Evolutionary conservation across 441 rosid species (phyloP), one percentile per base, ranked within the genome.

Genomic region (Jatropha podagrica): DNA sequence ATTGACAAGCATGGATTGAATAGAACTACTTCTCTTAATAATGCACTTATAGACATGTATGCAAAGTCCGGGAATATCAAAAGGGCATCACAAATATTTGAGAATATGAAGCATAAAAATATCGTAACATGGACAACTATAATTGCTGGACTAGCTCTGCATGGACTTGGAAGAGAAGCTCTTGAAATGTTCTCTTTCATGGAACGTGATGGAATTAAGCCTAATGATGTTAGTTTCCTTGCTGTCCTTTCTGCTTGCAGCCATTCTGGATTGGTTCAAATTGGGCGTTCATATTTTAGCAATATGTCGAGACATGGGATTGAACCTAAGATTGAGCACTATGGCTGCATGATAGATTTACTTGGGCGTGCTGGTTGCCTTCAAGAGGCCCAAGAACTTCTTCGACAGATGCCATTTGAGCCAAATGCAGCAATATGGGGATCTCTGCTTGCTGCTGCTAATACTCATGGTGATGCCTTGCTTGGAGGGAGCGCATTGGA

Each of bases 391-490:
- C 76, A 65, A 69, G 74, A 79, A 80, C 75, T 90, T 56, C 58
- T 83, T 52, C 68, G 49, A 58, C 61, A 38, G 41, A 92, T 92
- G 96, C 93, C 98, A 15, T 85, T 85, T 72, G 83, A 87, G 78
- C 83, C 90, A 20, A 90, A 86, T 73, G 92, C 91, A 10, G 89
- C 95, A 65, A 84, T 88, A 69, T 91, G 97, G 95, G 97, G 94
- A 46, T 87, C 94, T 51, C 86, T 90, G 64, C 97, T 90, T 65
- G 86, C 92, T 73, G 87, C 96, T 77, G 84, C 96, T 15, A 83
- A 76, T 78, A 83, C 77, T 71, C 87, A 90, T 84, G 88, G 84
- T 49, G 86, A 87, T 72, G 81, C 81, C 69, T 79, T 81, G 79
- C 84, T 90, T n/a, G 96, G 88, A 74, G 90, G 86, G 81, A 69